These are phyloP conservation scores for Prunus padus DNA, from an alignment of 306 rosid species.

Conservation along the genomic window DNA sequence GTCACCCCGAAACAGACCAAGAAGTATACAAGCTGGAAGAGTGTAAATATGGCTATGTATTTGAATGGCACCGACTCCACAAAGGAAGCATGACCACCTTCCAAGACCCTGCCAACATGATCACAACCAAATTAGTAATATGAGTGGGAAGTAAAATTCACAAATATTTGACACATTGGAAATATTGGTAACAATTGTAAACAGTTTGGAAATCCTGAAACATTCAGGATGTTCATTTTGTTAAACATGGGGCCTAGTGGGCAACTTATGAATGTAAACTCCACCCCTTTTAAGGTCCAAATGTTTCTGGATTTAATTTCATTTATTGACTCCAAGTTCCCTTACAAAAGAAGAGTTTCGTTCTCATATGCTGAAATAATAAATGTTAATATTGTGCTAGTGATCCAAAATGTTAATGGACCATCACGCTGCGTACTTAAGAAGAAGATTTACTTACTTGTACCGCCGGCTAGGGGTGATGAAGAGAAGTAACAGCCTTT, in stretches of 20 bases:
- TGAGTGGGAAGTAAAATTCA: not conserved
- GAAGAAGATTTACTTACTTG: conserved; percentile 51
- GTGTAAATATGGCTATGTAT: conserved; percentile 53
- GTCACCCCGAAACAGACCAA: conserved; percentile 73
- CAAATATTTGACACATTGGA: not conserved
- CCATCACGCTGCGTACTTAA: conserved; percentile 4
- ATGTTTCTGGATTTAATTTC: too few species aligned
- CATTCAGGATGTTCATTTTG: not conserved
- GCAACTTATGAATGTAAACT: not conserved
- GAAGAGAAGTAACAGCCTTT: conserved; percentile 64
- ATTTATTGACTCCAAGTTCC: not conserved
- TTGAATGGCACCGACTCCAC: conserved; percentile 72
- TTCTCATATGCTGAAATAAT: conserved; percentile 2
- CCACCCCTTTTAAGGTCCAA: not conserved
- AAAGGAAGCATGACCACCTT: conserved; percentile 73
- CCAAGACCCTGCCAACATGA: conserved; percentile 56
- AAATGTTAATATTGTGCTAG: not conserved
- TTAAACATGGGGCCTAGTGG: not conserved
- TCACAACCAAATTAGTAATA: not conserved
- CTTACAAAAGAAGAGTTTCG: not conserved
- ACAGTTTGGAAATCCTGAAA: not conserved
- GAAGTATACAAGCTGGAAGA: conserved; percentile 66
- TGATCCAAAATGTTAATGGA: conserved; percentile 1
- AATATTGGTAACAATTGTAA: not conserved
- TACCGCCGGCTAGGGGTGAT: conserved; percentile 60